Percentiles rank a stretch among this genome's conserved stretches.
Conservation (phyloP, 345 rosid genomes). For the Draba incana region DNA sequence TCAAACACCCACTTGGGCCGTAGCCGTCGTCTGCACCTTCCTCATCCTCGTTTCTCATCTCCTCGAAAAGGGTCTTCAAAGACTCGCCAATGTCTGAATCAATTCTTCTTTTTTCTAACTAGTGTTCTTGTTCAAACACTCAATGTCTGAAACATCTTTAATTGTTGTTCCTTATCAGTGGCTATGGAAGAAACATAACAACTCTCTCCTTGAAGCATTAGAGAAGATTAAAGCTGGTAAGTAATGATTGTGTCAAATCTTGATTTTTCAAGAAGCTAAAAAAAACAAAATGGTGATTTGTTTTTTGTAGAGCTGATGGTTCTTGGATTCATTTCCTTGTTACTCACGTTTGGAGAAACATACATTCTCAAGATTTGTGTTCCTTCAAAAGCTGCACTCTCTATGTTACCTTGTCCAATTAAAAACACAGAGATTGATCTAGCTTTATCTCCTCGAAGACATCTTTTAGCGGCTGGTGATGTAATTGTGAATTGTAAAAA, state of each 20-base stretch:
- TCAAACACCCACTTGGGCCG: slow-evolving; percentile 96
- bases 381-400: slow-evolving; percentile 57
- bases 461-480: slow-evolving; percentile 48
- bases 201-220: slow-evolving; percentile 76
- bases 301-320: slow-evolving; percentile 81
- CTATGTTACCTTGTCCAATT: slow-evolving; percentile 75
- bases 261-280: slow-evolving; percentile 9
- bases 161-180: slow-evolving; percentile 53
- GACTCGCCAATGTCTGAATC: slow-evolving; percentile 54
- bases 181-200: slow-evolving; percentile 80
- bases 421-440: slow-evolving; percentile 10
- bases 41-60: slow-evolving; percentile 69
- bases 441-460: slow-evolving; percentile 58
- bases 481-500: slow-evolving; percentile 49
- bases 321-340: slow-evolving; percentile 86
- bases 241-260: slow-evolving; percentile 5
- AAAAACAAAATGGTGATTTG: background rate
- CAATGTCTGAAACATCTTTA: slow-evolving; percentile 18
- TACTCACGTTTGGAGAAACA: slow-evolving; percentile 75
- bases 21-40: slow-evolving; percentile 73
- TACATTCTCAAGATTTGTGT: slow-evolving; percentile 69
- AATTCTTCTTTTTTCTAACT: background rate
- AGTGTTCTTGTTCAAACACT: slow-evolving; percentile 3
- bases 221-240: slow-evolving; percentile 86
- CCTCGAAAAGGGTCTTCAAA: slow-evolving; percentile 75